Percentiles rank a stretch among this genome's conserved stretches.
phyloP scores from a whole-genome alignment of 257 asterid species.

The Capsicum baccatum region DNA sequence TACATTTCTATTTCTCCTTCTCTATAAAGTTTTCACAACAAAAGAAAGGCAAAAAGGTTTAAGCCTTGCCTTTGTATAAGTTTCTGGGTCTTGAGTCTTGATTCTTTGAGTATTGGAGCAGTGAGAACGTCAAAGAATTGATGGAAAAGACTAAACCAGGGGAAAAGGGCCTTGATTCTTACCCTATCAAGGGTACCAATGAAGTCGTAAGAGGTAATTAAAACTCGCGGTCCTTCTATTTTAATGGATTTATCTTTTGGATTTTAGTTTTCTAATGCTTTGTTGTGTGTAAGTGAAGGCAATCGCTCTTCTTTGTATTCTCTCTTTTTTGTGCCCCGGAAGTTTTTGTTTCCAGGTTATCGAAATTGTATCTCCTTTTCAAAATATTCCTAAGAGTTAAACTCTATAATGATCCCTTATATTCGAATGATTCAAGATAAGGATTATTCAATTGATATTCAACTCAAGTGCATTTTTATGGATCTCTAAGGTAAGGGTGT shows the following conservation, averaged over 20 bases:
- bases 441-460: conserved; percentile 3
- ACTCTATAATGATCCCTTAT: conserved; percentile 12
- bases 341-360: not conserved
- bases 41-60: not conserved
- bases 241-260: not conserved
- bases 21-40: not conserved
- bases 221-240: not conserved
- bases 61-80: not conserved
- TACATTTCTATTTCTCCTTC: not conserved
- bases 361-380: not conserved
- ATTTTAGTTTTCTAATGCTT: conserved; percentile 19
- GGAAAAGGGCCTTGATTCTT: conserved; percentile 82
- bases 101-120: not conserved
- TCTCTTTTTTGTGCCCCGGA: conserved; percentile 15
- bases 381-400: not conserved
- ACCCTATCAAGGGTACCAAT: conserved; percentile 87
- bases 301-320: not conserved
- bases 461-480: conserved; percentile 11
- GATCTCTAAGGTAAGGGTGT: not conserved
- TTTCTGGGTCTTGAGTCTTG: conserved; percentile 2
- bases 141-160: conserved; percentile 99
- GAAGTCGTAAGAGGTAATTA: conserved; percentile 78
- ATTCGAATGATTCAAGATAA: not conserved
- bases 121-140: not conserved
- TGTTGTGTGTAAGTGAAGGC: not conserved